Conservation (phyloP, 352 stramenopile genomes). For the Elongisporangium prolatum region DNA sequence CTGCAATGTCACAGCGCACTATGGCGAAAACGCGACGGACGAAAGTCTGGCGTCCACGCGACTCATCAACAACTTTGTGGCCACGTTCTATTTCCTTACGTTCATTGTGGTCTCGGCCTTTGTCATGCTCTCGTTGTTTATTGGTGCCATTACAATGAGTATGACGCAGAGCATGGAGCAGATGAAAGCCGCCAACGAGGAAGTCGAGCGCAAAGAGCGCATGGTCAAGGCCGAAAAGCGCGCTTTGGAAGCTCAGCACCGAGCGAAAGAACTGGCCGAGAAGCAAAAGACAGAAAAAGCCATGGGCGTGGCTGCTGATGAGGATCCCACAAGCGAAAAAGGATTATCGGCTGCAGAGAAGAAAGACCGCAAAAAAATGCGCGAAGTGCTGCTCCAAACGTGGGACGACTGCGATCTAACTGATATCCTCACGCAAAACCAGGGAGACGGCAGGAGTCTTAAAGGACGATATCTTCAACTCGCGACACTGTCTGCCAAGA, state of each 20-base stretch:
- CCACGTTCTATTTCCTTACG: slow-evolving; percentile 78
- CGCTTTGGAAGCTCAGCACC: slow-evolving; percentile 37
- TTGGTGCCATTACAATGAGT: slow-evolving; percentile 88
- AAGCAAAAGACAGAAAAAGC: slow-evolving; percentile 13
- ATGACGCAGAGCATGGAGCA: slow-evolving; percentile 89
- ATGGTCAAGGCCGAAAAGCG: slow-evolving; percentile 56
- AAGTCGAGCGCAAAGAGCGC: slow-evolving; percentile 51
- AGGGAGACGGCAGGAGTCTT: slow-evolving; percentile 36
- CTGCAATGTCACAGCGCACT: slow-evolving; percentile 59
- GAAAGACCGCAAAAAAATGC: slow-evolving; percentile 68
- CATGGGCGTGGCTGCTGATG: slow-evolving; percentile 10
- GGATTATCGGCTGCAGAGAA: slow-evolving; percentile 46
- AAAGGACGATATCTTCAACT: slow-evolving; percentile 54
- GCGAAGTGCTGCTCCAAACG: slow-evolving; percentile 64
- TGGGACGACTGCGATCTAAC: slow-evolving; percentile 75
- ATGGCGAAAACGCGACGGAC: slow-evolving; percentile 42
- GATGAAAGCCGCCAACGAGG: slow-evolving; percentile 77
- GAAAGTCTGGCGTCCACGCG: slow-evolving; percentile 25
- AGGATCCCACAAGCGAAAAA: slow-evolving; percentile 22
- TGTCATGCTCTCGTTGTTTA: slow-evolving; percentile 89
- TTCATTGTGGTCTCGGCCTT: slow-evolving; percentile 87
- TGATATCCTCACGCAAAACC: slow-evolving; percentile 45
- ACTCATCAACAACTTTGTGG: slow-evolving; percentile 49
- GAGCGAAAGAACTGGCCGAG: slow-evolving; percentile 35
- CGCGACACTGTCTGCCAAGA: slow-evolving; percentile 27